A percentile compares a stretch with the other conserved stretches of the same genome.
These are phyloP conservation scores for Aureobasidium sp. DNA, from an alignment of 2,329 filamentous ascomycete species.

Conservation along the genomic window DNA sequence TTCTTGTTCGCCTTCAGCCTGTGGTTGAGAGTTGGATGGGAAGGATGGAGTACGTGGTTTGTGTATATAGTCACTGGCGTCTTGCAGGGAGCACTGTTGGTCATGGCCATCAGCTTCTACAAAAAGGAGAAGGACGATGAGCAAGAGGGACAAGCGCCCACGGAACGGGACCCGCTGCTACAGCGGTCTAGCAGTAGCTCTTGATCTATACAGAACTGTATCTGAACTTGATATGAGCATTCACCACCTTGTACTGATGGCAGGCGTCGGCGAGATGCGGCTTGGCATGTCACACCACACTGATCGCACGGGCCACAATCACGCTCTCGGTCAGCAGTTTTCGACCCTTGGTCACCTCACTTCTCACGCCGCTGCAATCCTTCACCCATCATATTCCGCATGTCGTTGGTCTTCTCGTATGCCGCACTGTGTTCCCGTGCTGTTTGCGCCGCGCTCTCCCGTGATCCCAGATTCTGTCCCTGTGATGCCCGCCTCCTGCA, in stretches of 20 bases:
- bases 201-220: too few relatives aligned
- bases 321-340: conserved; percentile 7
- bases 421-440: not conserved
- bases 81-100: conserved; percentile 74
- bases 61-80: conserved; percentile 80
- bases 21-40: conserved; percentile 60
- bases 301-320: not conserved
- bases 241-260: too few relatives aligned
- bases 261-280: too few relatives aligned
- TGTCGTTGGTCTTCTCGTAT: not conserved
- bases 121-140: conserved; percentile 12
- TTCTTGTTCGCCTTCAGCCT: conserved; percentile 84
- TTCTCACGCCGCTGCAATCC: not conserved
- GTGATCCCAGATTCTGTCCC: not conserved
- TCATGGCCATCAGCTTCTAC: conserved; percentile 72
- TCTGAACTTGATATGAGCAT: too few relatives aligned
- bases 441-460: not conserved
- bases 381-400: not conserved
- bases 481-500: not conserved
- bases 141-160: conserved; percentile 10
- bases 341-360: conserved; percentile 2
- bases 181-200: not conserved
- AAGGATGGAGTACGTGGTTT: conserved; percentile 93
- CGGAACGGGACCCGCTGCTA: conserved; percentile 3
- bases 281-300: conserved; percentile 15